These are phyloP conservation scores for Podospora fimiseda DNA, from an alignment of 495 filamentous ascomycete genomes.

Conservation along the genomic window DNA sequence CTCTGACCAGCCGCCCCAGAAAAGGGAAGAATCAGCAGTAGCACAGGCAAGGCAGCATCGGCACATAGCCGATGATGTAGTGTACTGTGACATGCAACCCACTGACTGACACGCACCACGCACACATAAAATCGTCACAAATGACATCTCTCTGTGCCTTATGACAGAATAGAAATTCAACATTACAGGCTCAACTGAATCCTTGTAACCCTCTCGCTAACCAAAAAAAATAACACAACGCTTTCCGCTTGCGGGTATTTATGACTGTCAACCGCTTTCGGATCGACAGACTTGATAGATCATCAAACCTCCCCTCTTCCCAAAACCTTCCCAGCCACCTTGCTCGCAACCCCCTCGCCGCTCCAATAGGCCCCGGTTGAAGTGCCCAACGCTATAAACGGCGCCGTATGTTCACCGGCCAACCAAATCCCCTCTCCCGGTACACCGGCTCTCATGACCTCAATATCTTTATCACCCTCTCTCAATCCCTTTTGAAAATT, in stretches of 20 bases:
- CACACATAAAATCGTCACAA: not conserved
- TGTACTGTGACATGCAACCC: constrained; percentile 1
- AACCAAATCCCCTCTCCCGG: constrained; percentile 73
- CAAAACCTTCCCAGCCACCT: constrained; percentile 44
- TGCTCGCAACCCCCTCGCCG: constrained; percentile 68
- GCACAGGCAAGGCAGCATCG: not conserved
- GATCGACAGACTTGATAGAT: too few species aligned
- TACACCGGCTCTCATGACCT: constrained; percentile 63
- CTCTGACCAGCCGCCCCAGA: constrained; percentile 1
- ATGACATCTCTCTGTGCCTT: not conserved
- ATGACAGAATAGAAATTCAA: too few species aligned
- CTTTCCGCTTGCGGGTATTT: too few species aligned
- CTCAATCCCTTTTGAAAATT: constrained; percentile 80
- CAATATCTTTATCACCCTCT: constrained; percentile 67
- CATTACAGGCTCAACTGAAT: too few species aligned
- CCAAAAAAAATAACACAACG: not conserved
- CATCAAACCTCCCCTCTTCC: constrained; percentile 11
- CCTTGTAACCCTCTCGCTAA: not conserved
- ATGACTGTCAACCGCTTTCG: too few species aligned
- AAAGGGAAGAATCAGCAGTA: not conserved
- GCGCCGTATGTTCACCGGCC: constrained; percentile 90
- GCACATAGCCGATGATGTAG: not conserved
- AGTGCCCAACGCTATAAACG: constrained; percentile 82
- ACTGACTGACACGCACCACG: not conserved
- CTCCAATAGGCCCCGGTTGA: constrained; percentile 90